Base-by-base conservation (phyloP, 257 asterid species). In the Mitragyna speciosa region DNA sequence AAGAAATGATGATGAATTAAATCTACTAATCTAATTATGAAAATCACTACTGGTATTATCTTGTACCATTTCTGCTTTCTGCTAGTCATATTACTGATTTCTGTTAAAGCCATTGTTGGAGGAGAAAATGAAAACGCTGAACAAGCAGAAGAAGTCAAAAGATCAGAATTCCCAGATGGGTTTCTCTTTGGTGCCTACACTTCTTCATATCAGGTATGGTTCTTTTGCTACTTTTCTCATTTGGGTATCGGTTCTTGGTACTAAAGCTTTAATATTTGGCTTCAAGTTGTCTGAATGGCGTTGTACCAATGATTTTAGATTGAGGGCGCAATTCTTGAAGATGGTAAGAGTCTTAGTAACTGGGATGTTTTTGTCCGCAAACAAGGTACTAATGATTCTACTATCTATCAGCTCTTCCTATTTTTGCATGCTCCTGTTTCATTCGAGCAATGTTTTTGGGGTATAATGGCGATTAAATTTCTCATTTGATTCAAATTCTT, bases 321-420 rank as follows among this genome's bases (percentile, higher is more conserved):
- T 76, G 98, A 93, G 85, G 98, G 98, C 52, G 98, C 88, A 65
- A 65, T 72, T 87, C 82, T 64, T 73, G 95, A 95, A 88, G 96
- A 89, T 83, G 97, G 96, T 0, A 89, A 79, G 78, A 79, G 96
- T 43, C 67, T 85, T 5, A 91, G 91, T 85, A 94, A 93, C 78
- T 94, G 98, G 98, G 98, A 94, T 63, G 81, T 64, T 83, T 94
- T 88, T 73, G 88, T 84, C 82, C 84, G 65, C 30, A 64, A 63
- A 26, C 66, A 83, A 41, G 97, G 98, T 89, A 73, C 36, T 30
- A 39, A 48, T 47, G 0, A 14, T 31, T 36, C 39, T 36, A 11
- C 63, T 65, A 6, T 20, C 15, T 77, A 65, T 39, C 41, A 4
- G 0, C 19, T 61, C 33, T 22, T 43, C 49, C 30, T 31, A 14